Evolutionary conservation across 192 early-diverging fungal genomes (phyloP).

Genomic region (Obelidium mucronatum): DNA sequence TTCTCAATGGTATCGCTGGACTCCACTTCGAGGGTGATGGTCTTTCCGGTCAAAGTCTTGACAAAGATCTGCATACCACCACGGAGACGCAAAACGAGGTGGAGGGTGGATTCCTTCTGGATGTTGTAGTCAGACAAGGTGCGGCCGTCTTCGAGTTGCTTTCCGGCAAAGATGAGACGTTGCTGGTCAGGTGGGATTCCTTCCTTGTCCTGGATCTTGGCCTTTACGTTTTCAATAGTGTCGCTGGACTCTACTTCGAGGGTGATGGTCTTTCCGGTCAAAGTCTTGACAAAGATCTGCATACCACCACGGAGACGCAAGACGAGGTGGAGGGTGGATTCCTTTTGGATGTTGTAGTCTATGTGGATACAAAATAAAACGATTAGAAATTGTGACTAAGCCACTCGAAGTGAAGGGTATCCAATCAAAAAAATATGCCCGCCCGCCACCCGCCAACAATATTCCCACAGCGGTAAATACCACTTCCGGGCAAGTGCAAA

Average conservation of each 20-base stretch:
- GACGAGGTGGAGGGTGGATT: slow-evolving; percentile 70
- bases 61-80: slow-evolving; percentile 77
- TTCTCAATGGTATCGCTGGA: slow-evolving; percentile 80
- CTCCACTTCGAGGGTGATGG: slow-evolving; percentile 78
- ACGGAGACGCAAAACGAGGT: slow-evolving; percentile 73
- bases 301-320: slow-evolving; percentile 70
- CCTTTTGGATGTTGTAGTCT: slow-evolving; percentile 75
- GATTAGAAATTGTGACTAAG: not conserved
- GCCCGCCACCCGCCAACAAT: not conserved
- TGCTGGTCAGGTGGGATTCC: slow-evolving; percentile 82
- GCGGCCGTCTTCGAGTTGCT: slow-evolving; percentile 79
- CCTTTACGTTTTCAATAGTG: slow-evolving; percentile 82
- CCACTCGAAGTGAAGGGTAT: not conserved
- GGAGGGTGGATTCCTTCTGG: slow-evolving; percentile 74
- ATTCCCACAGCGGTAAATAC: not conserved
- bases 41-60: slow-evolving; percentile 81
- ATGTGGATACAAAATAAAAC: not conserved
- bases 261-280: slow-evolving; percentile 81
- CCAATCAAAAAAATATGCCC: too few relatives aligned
- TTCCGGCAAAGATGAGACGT: slow-evolving; percentile 81
- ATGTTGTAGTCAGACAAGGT: slow-evolving; percentile 80
- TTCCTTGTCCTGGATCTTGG: slow-evolving; percentile 84
- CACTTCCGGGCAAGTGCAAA: not conserved
- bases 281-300: slow-evolving; percentile 82
- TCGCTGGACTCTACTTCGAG: slow-evolving; percentile 78